Evolutionary conservation across 1,284 basidiomycete genomes (phyloP).

Genomic region (Athelia psychrophila): DNA sequence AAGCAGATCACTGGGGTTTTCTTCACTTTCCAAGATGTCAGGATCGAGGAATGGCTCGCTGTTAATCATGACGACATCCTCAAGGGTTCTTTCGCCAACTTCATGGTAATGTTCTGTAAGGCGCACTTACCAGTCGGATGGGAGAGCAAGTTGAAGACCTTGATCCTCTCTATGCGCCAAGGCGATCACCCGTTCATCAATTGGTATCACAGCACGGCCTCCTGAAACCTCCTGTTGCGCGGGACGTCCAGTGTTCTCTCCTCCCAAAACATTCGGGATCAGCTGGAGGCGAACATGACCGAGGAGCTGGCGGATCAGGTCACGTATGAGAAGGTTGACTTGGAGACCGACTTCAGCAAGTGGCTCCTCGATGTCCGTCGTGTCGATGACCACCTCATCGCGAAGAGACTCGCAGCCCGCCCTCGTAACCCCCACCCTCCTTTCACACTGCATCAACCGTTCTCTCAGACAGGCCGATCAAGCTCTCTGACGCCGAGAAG

Average conservation of each 20-base stretch:
- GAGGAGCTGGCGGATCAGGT: too few relatives aligned
- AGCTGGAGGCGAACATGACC: too few relatives aligned
- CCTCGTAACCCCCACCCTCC: too few relatives aligned
- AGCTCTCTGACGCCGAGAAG: too few relatives aligned
- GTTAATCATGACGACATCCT: neutral
- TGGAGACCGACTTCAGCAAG: too few relatives aligned
- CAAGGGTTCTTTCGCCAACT: neutral
- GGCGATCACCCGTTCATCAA: neutral
- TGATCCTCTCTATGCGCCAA: neutral
- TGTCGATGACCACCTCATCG: too few relatives aligned
- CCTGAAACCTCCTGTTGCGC: neutral
- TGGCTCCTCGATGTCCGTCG: too few relatives aligned
- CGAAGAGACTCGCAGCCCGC: too few relatives aligned
- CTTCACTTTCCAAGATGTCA: neutral
- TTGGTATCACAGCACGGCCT: neutral
- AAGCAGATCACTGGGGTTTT: neutral
- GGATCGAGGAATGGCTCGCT: neutral
- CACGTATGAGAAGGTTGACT: too few relatives aligned
- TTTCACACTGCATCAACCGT: too few relatives aligned
- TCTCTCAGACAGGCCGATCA: too few relatives aligned
- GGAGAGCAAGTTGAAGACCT: neutral
- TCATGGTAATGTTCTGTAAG: neutral
- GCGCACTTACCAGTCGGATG: neutral
- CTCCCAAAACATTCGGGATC: too few relatives aligned
- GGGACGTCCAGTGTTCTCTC: neutral